Base-by-base conservation (phyloP, 176 grass and related monocot species). In the Phragmites australis region DNA sequence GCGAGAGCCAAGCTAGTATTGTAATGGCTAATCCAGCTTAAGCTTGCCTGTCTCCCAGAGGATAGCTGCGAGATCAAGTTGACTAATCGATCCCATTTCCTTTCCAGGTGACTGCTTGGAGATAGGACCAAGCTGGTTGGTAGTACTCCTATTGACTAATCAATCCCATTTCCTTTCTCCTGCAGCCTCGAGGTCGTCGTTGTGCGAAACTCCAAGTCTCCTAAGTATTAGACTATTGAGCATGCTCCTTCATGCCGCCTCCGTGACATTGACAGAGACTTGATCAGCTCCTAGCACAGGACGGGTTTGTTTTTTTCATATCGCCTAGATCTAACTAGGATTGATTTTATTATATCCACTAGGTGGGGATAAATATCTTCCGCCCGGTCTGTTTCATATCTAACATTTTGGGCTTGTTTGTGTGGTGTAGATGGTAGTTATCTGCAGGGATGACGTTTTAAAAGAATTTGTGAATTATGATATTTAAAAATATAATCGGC, bases 11-110 rank as follows among this genome's bases (percentile, higher is more conserved):
- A 19, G 39, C 39, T 16, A 53, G 6, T 21, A 77, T 70, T 59
- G 27, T 37, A 82, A 30, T 82, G 65, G 13, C 54, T 81, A 62
- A 76, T 60, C 78, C 71, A 53, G 10, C 52, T 68, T 68, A 68
- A 22, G 29, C 56, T 58, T 75, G 13, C 5, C 26, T 75, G 71
- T 68, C 72, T 67, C 46, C 41, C n/a, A 18, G 19, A 43, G 6
- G 5, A 22, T 78, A 60, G 3, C 3, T 54, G 19, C 13, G 37
- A 75, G 1, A n/a, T n/a, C n/a, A n/a, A n/a, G n/a, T n/a, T n/a
- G n/a, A n/a, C n/a, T n/a, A n/a, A n/a, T n/a, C n/a, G n/a, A n/a
- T n/a, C n/a, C n/a, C n/a, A n/a, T n/a, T n/a, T n/a, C n/a, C n/a
- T n/a, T n/a, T n/a, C n/a, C n/a, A n/a, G n/a, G n/a, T n/a, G n/a